Percentiles rank a stretch among this genome's conserved stretches.
Conservation (phyloP, 306 rosid species). For the Trifolium pratense region DNA sequence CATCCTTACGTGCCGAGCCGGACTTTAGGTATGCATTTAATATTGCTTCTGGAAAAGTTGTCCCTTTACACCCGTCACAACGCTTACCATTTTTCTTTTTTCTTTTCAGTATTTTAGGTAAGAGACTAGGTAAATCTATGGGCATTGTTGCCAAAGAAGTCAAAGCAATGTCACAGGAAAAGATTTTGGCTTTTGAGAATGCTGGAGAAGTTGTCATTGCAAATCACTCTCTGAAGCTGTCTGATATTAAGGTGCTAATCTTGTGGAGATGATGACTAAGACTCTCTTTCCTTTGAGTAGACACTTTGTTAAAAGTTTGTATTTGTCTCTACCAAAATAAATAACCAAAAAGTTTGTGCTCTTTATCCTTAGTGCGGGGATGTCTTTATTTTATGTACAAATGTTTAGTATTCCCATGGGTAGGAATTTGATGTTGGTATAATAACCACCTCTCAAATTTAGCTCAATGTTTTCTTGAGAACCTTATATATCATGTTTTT, state of each 20-base stretch:
- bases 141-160: conserved; percentile 80
- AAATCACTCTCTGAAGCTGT: conserved; percentile 71
- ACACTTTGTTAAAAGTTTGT: conserved; percentile 16
- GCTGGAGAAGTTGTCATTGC: conserved; percentile 78
- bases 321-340: conserved; percentile 7
- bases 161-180: conserved; percentile 88
- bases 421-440: conserved; percentile 2
- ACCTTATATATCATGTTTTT: not conserved
- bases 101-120: conserved; percentile 70
- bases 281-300: conserved; percentile 4
- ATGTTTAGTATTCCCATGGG: not conserved
- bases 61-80: not conserved
- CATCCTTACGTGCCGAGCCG: conserved; percentile 89
- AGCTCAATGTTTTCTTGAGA: conserved; percentile 7
- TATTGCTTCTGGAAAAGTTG: conserved; percentile 28
- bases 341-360: conserved; percentile 16
- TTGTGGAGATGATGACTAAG: conserved; percentile 24
- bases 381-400: not conserved
- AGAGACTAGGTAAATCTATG: conserved; percentile 93
- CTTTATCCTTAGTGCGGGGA: not conserved
- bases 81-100: conserved; percentile 29
- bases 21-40: conserved; percentile 76
- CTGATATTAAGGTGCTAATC: conserved; percentile 81
- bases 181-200: conserved; percentile 82
- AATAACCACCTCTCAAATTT: not conserved